Conservation (phyloP, 495 filamentous ascomycete genomes). For the Aspergillus sparsus region DNA sequence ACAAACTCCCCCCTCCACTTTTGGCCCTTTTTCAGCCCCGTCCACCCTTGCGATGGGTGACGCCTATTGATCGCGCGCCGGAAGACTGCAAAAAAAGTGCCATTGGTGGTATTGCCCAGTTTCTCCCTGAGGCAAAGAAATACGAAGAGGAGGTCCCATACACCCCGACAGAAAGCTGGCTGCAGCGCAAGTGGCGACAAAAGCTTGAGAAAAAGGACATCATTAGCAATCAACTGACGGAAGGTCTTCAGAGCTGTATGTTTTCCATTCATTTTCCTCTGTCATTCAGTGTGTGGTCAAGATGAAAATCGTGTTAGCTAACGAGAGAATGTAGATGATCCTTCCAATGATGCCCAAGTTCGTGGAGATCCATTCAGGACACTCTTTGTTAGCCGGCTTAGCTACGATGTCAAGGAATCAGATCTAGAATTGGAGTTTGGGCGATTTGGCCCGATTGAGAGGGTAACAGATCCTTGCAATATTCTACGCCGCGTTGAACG, state of each 20-base stretch:
- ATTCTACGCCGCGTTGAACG: too few relatives aligned
- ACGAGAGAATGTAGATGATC: constrained; percentile 55
- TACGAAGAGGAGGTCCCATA: constrained; percentile 74
- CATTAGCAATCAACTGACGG: constrained; percentile 61
- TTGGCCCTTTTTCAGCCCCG: constrained; percentile 92
- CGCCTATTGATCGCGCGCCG: constrained; percentile 77
- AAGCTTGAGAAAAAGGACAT: constrained; percentile 74
- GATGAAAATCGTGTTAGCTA: not conserved
- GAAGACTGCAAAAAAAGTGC: constrained; percentile 70
- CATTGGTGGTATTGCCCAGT: constrained; percentile 72
- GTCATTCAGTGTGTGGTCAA: too few relatives aligned
- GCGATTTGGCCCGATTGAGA: constrained; percentile 90
- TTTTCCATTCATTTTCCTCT: constrained; percentile 22
- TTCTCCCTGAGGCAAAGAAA: constrained; percentile 65
- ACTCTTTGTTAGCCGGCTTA: constrained; percentile 86
- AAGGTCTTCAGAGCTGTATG: constrained; percentile 72
- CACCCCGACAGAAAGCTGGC: constrained; percentile 85
- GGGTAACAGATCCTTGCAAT: constrained; percentile 49
- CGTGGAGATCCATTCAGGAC: constrained; percentile 94
- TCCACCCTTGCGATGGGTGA: constrained; percentile 86
- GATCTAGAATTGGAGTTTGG: constrained; percentile 95
- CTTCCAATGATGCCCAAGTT: constrained; percentile 71
- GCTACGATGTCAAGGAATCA: constrained; percentile 82
- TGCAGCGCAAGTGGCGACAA: constrained; percentile 78
- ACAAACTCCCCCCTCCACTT: constrained; percentile 90